Conservation (phyloP, 768 basidiomycete species). For the Pluteus cervinus region DNA sequence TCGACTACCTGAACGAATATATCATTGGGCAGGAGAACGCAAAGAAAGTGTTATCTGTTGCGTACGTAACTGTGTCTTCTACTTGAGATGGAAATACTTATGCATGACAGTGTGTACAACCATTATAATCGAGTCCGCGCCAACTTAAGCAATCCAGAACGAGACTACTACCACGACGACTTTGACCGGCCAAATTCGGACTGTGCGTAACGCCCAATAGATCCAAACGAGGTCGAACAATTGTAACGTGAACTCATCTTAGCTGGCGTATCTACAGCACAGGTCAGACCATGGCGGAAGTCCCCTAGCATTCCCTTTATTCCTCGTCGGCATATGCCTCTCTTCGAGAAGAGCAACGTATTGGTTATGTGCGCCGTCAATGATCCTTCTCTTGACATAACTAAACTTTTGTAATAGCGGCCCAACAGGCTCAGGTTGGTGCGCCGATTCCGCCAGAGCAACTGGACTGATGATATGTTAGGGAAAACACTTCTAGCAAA, state of each 20-base stretch:
- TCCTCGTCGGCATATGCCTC: slow-evolving; percentile 39
- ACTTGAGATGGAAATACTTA: too few relatives aligned
- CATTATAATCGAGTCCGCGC: slow-evolving; percentile 87
- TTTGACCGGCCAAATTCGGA: too few relatives aligned
- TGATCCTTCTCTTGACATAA: slow-evolving; percentile 2
- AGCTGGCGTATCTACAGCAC: slow-evolving; percentile 49
- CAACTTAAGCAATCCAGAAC: too few relatives aligned
- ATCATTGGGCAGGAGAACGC: slow-evolving; percentile 89
- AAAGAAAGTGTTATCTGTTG: slow-evolving; percentile 91
- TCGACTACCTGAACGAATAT: slow-evolving; percentile 81
- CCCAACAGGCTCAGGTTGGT: slow-evolving; percentile 77
- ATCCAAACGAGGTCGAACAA: too few relatives aligned
- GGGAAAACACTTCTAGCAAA: slow-evolving; percentile 90
- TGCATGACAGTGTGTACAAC: slow-evolving; percentile 71
- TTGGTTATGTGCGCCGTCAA: slow-evolving; percentile 68
- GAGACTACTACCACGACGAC: too few relatives aligned
- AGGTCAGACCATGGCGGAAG: slow-evolving; percentile 55
- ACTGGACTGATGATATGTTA: slow-evolving; percentile 14
- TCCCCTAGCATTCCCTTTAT: slow-evolving; percentile 28
- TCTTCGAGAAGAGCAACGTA: slow-evolving; percentile 95
- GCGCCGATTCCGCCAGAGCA: slow-evolving; percentile 1
- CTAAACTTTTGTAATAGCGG: slow-evolving; percentile 39
- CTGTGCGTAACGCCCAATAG: too few relatives aligned
- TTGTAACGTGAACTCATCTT: too few relatives aligned
- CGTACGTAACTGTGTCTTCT: slow-evolving; percentile 46